These are phyloP conservation scores for Coemansia sp. DNA, from an alignment of 192 early-diverging fungal species.

Conservation along the genomic window DNA sequence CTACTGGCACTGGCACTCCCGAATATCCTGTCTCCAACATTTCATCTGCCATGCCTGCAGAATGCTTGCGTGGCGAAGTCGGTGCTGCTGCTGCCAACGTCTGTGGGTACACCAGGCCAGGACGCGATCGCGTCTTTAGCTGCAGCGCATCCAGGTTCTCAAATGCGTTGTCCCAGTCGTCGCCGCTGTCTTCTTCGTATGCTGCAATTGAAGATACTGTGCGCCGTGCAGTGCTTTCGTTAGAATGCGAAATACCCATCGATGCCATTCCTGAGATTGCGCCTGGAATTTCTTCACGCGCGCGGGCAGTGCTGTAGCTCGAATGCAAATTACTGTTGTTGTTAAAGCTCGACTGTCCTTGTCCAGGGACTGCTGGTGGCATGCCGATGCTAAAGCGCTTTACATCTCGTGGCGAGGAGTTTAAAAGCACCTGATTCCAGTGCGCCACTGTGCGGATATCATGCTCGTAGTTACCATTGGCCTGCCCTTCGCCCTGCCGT, in stretches of 20 bases:
- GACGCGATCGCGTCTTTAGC: slow-evolving; percentile 24
- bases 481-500: slow-evolving; percentile 36
- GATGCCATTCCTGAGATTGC: slow-evolving; percentile 49
- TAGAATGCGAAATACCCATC: slow-evolving; percentile 48
- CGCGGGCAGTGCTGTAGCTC: slow-evolving; percentile 39
- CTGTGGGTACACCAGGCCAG: slow-evolving; percentile 38
- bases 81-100: slow-evolving; percentile 26
- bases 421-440: slow-evolving; percentile 52
- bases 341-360: slow-evolving; percentile 26
- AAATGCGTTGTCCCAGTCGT: slow-evolving; percentile 55
- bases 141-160: slow-evolving; percentile 51
- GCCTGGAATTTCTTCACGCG: slow-evolving; percentile 45
- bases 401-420: slow-evolving; percentile 53
- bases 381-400: slow-evolving; percentile 38
- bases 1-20: slow-evolving; percentile 17
- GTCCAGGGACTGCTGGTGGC: slow-evolving; percentile 5
- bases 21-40: slow-evolving; percentile 7
- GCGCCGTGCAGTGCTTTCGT: slow-evolving; percentile 42
- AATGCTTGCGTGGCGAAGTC: slow-evolving; percentile 47
- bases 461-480: slow-evolving; percentile 39
- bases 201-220: slow-evolving; percentile 52
- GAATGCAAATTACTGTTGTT: slow-evolving; percentile 33
- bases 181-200: slow-evolving; percentile 53
- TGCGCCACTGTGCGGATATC: slow-evolving; percentile 50
- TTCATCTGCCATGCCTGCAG: slow-evolving; percentile 32